phyloP scores from a whole-genome alignment of 192 early-diverging fungal species.

The Backusella tuberculispora region DNA sequence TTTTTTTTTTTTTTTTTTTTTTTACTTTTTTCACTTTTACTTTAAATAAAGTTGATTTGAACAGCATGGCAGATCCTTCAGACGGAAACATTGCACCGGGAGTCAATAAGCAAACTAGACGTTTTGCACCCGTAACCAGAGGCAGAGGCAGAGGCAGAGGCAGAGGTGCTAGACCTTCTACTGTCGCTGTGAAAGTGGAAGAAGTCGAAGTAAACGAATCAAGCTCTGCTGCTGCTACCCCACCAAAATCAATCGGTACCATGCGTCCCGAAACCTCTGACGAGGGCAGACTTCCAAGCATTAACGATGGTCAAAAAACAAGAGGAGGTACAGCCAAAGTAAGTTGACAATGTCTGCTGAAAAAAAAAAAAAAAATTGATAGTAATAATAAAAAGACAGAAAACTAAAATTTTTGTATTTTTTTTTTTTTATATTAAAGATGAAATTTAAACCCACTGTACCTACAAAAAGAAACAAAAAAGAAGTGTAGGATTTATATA shows the following conservation, averaged over 20 bases:
- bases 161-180: background rate
- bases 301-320: conserved; percentile 39
- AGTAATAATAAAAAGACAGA: background rate
- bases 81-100: conserved; percentile 9
- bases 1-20: background rate
- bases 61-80: conserved; percentile 27
- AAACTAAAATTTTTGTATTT: background rate
- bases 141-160: conserved; percentile 17
- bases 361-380: background rate
- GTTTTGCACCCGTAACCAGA: conserved; percentile 30
- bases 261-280: conserved; percentile 32
- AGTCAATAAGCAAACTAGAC: conserved; percentile 30
- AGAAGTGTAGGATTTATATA: conserved; percentile 43
- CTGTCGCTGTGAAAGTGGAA: background rate
- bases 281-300: conserved; percentile 33
- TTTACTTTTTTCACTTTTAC: background rate
- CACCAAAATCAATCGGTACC: conserved; percentile 22
- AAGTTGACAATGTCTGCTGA: conserved; percentile 1
- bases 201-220: background rate
- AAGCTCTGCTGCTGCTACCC: background rate
- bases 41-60: too few species aligned
- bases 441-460: conserved; percentile 64
- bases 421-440: conserved; percentile 33
- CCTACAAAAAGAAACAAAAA: conserved; percentile 60
- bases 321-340: conserved; percentile 50